These are phyloP conservation scores for Metschnikowia koreensis DNA, from an alignment of 805 yeast genomes.

Conservation along the genomic window DNA sequence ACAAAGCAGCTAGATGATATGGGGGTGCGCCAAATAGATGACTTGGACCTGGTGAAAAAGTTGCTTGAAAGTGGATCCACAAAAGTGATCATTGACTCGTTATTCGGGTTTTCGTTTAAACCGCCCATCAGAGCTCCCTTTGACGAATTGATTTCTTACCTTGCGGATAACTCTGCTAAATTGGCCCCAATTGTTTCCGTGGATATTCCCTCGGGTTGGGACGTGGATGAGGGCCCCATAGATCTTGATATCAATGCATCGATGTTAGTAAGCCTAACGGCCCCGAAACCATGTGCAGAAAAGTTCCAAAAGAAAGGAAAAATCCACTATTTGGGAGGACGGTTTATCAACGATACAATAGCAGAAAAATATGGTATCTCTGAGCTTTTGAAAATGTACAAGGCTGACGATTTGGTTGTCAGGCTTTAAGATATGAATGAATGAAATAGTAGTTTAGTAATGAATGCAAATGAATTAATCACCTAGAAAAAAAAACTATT, in stretches of 20 bases:
- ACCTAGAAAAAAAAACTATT: no score
- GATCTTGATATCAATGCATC: constrained; percentile 53
- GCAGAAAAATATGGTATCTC: constrained; percentile 74
- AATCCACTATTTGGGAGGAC: constrained; percentile 82
- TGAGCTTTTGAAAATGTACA: constrained; percentile 31
- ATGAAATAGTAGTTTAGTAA: not conserved
- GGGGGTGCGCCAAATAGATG: constrained; percentile 54
- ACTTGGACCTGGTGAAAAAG: constrained; percentile 31
- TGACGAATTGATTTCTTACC: constrained; percentile 36
- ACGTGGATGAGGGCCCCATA: constrained; percentile 73
- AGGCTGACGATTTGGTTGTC: constrained; percentile 37
- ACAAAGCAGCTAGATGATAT: constrained; percentile 65
- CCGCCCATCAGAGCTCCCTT: constrained; percentile 87
- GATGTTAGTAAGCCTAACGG: constrained; percentile 79
- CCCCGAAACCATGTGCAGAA: constrained; percentile 85
- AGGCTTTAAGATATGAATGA: constrained; percentile 20
- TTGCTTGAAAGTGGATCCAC: constrained; percentile 25
- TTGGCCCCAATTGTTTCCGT: constrained; percentile 71
- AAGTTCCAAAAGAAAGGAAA: constrained; percentile 38
- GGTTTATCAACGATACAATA: constrained; percentile 67
- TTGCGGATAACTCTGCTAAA: constrained; percentile 34
- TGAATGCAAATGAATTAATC: not conserved
- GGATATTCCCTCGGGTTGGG: constrained; percentile 97
- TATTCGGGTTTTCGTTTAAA: constrained; percentile 91
- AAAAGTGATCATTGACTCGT: constrained; percentile 59